Percentiles rank a stretch among this genome's conserved stretches.
Conservation (phyloP, 306 rosid species). For the Cercis canadensis region DNA sequence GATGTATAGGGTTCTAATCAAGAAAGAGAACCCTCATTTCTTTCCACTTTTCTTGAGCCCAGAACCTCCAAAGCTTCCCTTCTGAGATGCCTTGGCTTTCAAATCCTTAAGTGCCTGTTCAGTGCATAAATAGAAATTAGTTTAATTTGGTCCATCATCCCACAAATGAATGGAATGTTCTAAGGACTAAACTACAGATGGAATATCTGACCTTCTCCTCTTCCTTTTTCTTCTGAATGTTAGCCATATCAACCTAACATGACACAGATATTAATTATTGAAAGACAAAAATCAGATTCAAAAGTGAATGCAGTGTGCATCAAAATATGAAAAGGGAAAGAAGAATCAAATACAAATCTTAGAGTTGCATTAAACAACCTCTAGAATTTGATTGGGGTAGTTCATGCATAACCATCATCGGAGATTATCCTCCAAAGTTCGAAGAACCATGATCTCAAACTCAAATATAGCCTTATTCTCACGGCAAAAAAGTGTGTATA, state of each 20-base stretch:
- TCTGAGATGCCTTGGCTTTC: conserved; percentile 79
- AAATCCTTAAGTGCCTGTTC: conserved; percentile 83
- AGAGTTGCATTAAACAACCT: too few relatives aligned
- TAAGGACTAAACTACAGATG: background rate
- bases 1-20: conserved; percentile 8
- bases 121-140: conserved; percentile 5
- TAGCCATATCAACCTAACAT: conserved; percentile 79
- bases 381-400: too few relatives aligned
- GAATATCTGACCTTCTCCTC: conserved; percentile 81
- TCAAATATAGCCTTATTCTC: too few relatives aligned
- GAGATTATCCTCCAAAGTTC: too few relatives aligned
- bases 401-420: too few relatives aligned
- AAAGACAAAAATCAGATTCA: conserved; percentile 12
- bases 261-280: background rate
- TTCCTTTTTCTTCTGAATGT: conserved; percentile 89
- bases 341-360: too few relatives aligned
- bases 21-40: conserved; percentile 50
- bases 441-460: too few relatives aligned
- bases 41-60: conserved; percentile 94
- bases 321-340: background rate
- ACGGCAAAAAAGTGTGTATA: too few relatives aligned
- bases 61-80: conserved; percentile 78
- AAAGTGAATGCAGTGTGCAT: background rate
- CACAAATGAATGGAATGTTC: background rate
- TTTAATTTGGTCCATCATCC: background rate